Evolutionary conservation across 2,329 filamentous ascomycete genomes (phyloP), one percentile per base, ranked within the genome.

Genomic region (Coleophoma cylindrospora): DNA sequence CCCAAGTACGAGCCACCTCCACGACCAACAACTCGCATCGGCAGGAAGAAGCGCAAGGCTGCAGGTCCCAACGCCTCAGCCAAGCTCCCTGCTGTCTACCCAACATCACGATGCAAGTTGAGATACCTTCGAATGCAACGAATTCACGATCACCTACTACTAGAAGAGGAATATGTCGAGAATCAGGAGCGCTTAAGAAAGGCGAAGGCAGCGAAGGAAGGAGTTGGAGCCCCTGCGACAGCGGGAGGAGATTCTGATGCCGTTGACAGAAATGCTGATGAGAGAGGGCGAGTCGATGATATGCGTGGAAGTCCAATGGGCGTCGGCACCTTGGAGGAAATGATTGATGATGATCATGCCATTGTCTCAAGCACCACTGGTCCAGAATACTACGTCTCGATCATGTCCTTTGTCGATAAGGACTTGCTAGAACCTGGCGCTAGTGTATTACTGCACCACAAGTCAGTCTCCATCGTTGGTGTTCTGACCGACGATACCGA

Each of bases 341-440:
- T 99, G 76, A 99, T 99, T 66, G 94, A 99, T 65, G 94, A 99
- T 68, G 94, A 99, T 73, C 94, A 99, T 65, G 94, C 94, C 55
- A 99, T 99, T 65, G 94, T 99, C 34, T 96, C 91, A 15, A 96
- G 91, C 68, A 95, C 94, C 1, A 97, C 94, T 7, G 94, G 94
- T 0, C 94, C 94, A 1, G 94, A 99, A 70, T 99, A 96, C 79
- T 99, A 97, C 69, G 94, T 99, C 59, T 96, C 91, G 61, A 99
- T 99, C 80, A 97, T 97, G 94, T 96, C 92, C 49, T 99, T 99
- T 64, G 94, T 99, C 58, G 94, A 99, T 77, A 99, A 99, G 73
- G 94, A 99, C 65, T 82, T 99, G 4, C 80, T 99, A 40, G 94
- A 99, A 71, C 94, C 94, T 1, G 95, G 95, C 54, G 91, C 94